A percentile compares a stretch with the other conserved stretches of the same genome.
phyloP scores from a whole-genome alignment of 2,329 filamentous ascomycete species.

The Paecilomyces niveus region DNA sequence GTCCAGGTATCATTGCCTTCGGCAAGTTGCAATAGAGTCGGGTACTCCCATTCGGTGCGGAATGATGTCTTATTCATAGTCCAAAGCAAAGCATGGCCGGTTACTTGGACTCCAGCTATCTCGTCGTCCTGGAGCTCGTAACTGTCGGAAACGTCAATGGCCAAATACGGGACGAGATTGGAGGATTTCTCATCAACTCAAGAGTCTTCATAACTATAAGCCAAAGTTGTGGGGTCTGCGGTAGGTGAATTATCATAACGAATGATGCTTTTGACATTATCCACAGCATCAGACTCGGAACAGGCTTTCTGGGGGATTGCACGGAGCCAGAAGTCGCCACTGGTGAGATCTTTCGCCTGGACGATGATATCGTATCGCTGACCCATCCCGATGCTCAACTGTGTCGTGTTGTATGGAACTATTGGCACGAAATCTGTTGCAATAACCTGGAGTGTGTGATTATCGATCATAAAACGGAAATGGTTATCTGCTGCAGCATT shows the following conservation, averaged over 20 bases:
- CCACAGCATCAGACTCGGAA: not conserved
- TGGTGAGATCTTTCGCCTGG: not conserved
- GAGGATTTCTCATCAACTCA: not conserved
- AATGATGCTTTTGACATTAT: not conserved
- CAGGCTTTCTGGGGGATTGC: not conserved
- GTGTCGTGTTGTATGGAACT: constrained; percentile 45
- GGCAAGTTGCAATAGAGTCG: not conserved
- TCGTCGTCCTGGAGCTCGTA: not conserved
- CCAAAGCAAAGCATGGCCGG: not conserved
- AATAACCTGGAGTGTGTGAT: constrained; percentile 53
- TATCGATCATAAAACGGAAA: constrained; percentile 41
- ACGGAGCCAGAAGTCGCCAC: not conserved
- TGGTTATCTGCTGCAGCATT: constrained; percentile 19
- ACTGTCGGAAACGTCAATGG: not conserved
- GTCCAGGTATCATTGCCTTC: not conserved
- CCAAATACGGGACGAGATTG: not conserved
- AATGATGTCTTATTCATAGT: not conserved
- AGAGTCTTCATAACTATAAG: not conserved
- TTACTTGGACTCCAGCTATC: not conserved
- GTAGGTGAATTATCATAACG: not conserved
- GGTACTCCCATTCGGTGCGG: not conserved
- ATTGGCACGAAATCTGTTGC: constrained; percentile 54
- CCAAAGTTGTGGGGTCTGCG: not conserved
- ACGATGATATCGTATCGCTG: constrained; percentile 1
- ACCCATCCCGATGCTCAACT: constrained; percentile 41